Evolutionary conservation across 176 grass and related monocot genomes (phyloP).

Genomic region (Alopecurus myosuroides): DNA sequence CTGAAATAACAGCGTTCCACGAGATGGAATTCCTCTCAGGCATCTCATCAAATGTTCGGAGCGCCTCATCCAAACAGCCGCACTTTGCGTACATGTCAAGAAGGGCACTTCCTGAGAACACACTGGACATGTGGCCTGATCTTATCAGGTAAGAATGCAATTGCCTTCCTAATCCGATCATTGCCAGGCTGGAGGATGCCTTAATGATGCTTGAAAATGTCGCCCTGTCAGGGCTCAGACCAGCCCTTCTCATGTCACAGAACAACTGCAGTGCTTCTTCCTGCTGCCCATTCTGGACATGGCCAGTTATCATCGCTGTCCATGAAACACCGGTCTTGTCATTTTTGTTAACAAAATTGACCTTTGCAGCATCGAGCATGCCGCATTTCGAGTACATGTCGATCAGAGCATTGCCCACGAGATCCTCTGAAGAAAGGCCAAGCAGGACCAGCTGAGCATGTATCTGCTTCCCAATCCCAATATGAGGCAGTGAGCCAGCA

Average conservation of each 20-base stretch:
- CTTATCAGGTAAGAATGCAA: constrained; percentile 53
- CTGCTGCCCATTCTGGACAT: constrained; percentile 49
- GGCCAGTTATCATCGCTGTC: constrained; percentile 57
- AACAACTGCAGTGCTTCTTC: constrained; percentile 50
- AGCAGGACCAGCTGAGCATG: constrained; percentile 61
- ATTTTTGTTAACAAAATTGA: constrained; percentile 41
- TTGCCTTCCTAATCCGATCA: constrained; percentile 56
- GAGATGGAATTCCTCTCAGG: constrained; percentile 72
- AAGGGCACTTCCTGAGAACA: constrained; percentile 74
- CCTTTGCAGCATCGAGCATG: constrained; percentile 38
- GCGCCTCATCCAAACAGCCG: constrained; percentile 57
- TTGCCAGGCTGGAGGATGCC: constrained; percentile 54
- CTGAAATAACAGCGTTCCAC: constrained; percentile 76
- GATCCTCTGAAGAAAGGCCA: constrained; percentile 40
- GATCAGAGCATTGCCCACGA: constrained; percentile 59
- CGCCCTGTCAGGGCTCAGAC: constrained; percentile 45
- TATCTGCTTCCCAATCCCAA: constrained; percentile 72
- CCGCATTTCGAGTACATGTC: constrained; percentile 75
- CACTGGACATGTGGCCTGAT: constrained; percentile 48
- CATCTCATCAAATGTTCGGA: constrained; percentile 69
- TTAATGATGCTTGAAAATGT: constrained; percentile 66
- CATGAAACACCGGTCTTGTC: constrained; percentile 48
- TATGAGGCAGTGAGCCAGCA: constrained; percentile 48
- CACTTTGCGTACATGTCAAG: constrained; percentile 91
- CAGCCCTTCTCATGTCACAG: constrained; percentile 55